These are phyloP conservation scores for Neocallimastix lanati DNA, from an alignment of 192 early-diverging fungal genomes.

Conservation along the genomic window DNA sequence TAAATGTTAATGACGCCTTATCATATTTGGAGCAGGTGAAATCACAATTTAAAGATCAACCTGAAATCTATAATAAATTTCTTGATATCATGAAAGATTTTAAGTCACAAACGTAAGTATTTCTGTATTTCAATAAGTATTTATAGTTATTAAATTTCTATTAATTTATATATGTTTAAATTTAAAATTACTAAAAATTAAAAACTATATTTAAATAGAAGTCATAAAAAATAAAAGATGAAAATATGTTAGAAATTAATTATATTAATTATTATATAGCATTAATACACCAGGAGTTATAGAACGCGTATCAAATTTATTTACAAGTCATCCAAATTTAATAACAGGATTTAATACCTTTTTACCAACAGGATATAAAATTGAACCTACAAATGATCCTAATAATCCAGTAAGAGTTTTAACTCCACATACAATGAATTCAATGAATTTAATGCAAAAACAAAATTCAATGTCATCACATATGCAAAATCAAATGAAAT, in stretches of 20 bases:
- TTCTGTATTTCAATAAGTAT: no score
- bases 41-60: not conserved
- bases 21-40: not conserved
- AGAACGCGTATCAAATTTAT: slow-evolving; percentile 86
- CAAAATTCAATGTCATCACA: not conserved
- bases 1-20: not conserved
- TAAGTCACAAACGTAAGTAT: not conserved
- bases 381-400: slow-evolving; percentile 73
- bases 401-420: slow-evolving; percentile 69
- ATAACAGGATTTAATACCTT: slow-evolving; percentile 99
- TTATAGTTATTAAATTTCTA: no score
- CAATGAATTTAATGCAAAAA: not conserved
- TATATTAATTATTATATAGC: slow-evolving; percentile 7
- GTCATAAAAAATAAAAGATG: no score
- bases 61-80: not conserved
- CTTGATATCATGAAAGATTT: not conserved
- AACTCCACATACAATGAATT: slow-evolving; percentile 48
- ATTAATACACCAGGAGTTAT: slow-evolving; percentile 98
- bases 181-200: no score
- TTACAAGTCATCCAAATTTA: slow-evolving; percentile 68
- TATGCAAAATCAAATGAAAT: not conserved
- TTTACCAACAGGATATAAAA: slow-evolving; percentile 89
- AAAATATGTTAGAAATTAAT: no score
- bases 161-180: no score
- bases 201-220: no score